A percentile compares a stretch with the other conserved stretches of the same genome.
Conservation (phyloP, 108 stramenopile species). For the Cyclotella distinguenda region DNA sequence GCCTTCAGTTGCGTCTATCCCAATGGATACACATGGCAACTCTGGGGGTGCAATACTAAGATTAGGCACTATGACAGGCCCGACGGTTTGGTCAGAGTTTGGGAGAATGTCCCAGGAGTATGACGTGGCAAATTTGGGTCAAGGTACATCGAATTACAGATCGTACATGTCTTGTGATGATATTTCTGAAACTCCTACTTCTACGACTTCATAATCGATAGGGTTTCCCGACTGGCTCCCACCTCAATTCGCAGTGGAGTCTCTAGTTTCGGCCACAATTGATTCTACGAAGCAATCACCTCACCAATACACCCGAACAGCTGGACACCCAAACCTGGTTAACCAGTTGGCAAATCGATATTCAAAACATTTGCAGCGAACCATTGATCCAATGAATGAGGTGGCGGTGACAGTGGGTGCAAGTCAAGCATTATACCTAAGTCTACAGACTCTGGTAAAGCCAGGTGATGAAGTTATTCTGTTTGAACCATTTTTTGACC, state of each 20-base stretch:
- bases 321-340: conserved; percentile 92
- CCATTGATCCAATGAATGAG: conserved; percentile 79
- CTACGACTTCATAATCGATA: conserved; percentile 6
- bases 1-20: neutral
- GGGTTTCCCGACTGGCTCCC: conserved; percentile 85
- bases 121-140: conserved; percentile 78
- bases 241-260: conserved; percentile 77
- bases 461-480: conserved; percentile 93
- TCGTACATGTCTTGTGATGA: too few relatives aligned
- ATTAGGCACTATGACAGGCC: conserved; percentile 58
- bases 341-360: conserved; percentile 87
- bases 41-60: conserved; percentile 65
- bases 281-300: conserved; percentile 58
- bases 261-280: conserved; percentile 64
- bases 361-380: conserved; percentile 75
- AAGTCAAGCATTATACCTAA: conserved; percentile 85
- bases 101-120: conserved; percentile 68
- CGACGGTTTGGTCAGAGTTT: conserved; percentile 90
- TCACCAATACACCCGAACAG: conserved; percentile 95
- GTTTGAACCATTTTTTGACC: conserved; percentile 98
- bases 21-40: neutral
- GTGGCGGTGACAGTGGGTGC: conserved; percentile 97
- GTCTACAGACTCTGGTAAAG: conserved; percentile 80
- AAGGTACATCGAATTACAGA: conserved; percentile 36
- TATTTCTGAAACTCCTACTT: too few relatives aligned